phyloP scores from a whole-genome alignment of 129 eudicot genomes.

The Sambucus nigra region DNA sequence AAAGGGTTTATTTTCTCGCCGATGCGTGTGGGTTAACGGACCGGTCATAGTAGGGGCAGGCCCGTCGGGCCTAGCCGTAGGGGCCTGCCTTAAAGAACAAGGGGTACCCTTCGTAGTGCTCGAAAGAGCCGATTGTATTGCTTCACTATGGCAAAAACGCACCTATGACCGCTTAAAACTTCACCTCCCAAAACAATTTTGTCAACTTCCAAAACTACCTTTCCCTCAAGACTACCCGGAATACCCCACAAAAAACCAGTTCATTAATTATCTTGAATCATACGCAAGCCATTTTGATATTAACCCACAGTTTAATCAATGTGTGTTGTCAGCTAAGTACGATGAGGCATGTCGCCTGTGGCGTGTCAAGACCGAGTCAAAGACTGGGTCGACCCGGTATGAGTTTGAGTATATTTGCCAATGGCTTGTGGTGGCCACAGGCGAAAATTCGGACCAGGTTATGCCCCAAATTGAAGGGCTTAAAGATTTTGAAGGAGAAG shows the following conservation, averaged over 20 bases:
- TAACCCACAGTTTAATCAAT: slow-evolving; percentile 68
- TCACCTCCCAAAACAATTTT: slow-evolving; percentile 85
- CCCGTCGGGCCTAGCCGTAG: slow-evolving; percentile 80
- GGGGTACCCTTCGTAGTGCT: slow-evolving; percentile 65
- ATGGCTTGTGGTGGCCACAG: slow-evolving; percentile 82
- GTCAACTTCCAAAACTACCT: slow-evolving; percentile 72
- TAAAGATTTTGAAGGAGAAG: slow-evolving; percentile 56
- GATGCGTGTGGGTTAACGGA: slow-evolving; percentile 95
- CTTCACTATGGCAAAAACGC: slow-evolving; percentile 82
- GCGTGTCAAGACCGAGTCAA: slow-evolving; percentile 48
- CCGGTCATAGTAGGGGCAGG: slow-evolving; percentile 91
- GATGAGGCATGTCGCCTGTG: slow-evolving; percentile 57
- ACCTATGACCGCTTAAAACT: slow-evolving; percentile 77
- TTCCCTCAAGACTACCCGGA: slow-evolving; percentile 81
- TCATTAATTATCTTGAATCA: slow-evolving; percentile 66
- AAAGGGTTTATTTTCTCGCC: slow-evolving; percentile 27
- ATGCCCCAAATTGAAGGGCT: slow-evolving; percentile 72
- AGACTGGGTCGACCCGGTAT: slow-evolving; percentile 16
- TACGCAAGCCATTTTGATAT: slow-evolving; percentile 55
- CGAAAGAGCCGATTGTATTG: slow-evolving; percentile 80
- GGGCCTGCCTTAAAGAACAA: slow-evolving; percentile 67
- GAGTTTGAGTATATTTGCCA: slow-evolving; percentile 83
- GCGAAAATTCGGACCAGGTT: slow-evolving; percentile 74
- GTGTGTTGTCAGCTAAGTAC: slow-evolving; percentile 70
- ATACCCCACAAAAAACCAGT: slow-evolving; percentile 68